phyloP scores from a whole-genome alignment of 1,284 basidiomycete genomes.

The Rhizopogon parksii region DNA sequence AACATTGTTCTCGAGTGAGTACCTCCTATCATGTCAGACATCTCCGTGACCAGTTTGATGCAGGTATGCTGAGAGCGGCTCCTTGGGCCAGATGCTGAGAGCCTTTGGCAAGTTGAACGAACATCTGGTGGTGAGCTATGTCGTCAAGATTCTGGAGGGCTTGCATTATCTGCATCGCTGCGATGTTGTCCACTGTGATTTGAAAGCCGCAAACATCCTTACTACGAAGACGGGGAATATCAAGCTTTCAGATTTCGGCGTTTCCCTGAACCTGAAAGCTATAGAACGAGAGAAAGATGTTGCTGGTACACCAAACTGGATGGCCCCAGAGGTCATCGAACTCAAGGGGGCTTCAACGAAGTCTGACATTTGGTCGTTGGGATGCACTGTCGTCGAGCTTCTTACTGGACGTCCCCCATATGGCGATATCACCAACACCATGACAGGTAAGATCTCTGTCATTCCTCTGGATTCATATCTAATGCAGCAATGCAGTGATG shows the following conservation, averaged over 20 bases:
- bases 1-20: slow-evolving; percentile 90
- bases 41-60: slow-evolving; percentile 2
- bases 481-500: slow-evolving; percentile 57
- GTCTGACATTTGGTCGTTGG: slow-evolving; percentile 89
- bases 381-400: slow-evolving; percentile 90
- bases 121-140: slow-evolving; percentile 80
- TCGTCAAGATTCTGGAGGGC: slow-evolving; percentile 90
- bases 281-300: slow-evolving; percentile 88
- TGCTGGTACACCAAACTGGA: slow-evolving; percentile 96
- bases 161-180: slow-evolving; percentile 82
- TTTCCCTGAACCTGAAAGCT: slow-evolving; percentile 96
- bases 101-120: slow-evolving; percentile 91
- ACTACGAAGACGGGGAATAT: slow-evolving; percentile 97
- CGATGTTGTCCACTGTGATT: slow-evolving; percentile 84
- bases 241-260: slow-evolving; percentile 97
- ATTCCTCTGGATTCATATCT: slow-evolving; percentile 3
- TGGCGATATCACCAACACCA: slow-evolving; percentile 75
- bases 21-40: slow-evolving; percentile 10
- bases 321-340: slow-evolving; percentile 95
- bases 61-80: slow-evolving; percentile 92
- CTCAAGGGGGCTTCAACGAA: slow-evolving; percentile 68
- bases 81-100: slow-evolving; percentile 83
- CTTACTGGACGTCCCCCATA: slow-evolving; percentile 90
- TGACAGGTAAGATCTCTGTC: slow-evolving; percentile 57
- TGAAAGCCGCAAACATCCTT: slow-evolving; percentile 98